Conservation (phyloP, 345 rosid species). For the Hypericum androsaemum region DNA sequence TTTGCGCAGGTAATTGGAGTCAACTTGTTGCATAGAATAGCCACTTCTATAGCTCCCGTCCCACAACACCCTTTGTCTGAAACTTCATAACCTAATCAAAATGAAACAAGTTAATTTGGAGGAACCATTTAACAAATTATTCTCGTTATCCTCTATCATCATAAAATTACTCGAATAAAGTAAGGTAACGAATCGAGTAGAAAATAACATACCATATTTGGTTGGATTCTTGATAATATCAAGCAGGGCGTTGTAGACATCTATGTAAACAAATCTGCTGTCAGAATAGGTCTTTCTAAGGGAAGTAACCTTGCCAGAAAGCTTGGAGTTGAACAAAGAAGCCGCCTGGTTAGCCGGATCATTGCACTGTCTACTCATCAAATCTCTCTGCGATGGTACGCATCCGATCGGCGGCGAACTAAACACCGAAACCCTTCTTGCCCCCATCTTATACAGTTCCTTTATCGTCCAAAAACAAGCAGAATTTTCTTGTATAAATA, state of each 20-base stretch:
- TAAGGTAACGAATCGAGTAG: too few relatives aligned
- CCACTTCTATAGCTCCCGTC: slow-evolving; percentile 5
- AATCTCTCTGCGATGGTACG: slow-evolving; percentile 34
- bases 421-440: slow-evolving; percentile 33
- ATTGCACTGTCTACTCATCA: slow-evolving; percentile 17
- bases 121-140: not conserved
- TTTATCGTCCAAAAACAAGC: slow-evolving; percentile 2
- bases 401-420: slow-evolving; percentile 50
- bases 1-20: slow-evolving; percentile 11
- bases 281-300: slow-evolving; percentile 17
- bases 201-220: slow-evolving; percentile 45
- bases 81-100: slow-evolving; percentile 12
- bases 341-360: slow-evolving; percentile 30
- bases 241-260: slow-evolving; percentile 45
- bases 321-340: slow-evolving; percentile 31
- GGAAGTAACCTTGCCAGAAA: slow-evolving; percentile 20
- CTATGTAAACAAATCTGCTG: slow-evolving; percentile 30
- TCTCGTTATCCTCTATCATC: not conserved
- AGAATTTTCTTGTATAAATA: not conserved
- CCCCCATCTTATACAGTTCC: slow-evolving; percentile 39
- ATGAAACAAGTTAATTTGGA: not conserved
- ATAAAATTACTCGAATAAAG: not conserved
- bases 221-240: slow-evolving; percentile 38
- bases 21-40: slow-evolving; percentile 10
- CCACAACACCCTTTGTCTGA: slow-evolving; percentile 19